Base-by-base conservation (phyloP, 2,329 filamentous ascomycete species). In the Rutstroemia sp. region DNA sequence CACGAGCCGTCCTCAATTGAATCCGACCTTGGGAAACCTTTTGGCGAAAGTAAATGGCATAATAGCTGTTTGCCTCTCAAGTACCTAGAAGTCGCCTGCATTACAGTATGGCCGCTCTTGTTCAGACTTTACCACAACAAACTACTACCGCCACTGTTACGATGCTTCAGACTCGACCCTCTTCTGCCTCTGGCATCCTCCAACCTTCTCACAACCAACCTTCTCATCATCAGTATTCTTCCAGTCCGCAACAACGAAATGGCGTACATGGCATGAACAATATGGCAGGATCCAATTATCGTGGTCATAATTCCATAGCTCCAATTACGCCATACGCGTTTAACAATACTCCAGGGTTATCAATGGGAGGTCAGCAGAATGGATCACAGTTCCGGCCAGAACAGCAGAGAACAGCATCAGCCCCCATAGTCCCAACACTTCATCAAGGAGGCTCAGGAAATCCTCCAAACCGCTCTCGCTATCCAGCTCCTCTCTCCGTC, bases 81-180 rank as follows among this genome's bases (percentile, higher is more conserved):
- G 63, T 64, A 54, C 49, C 47, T 50, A 19, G 50, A 55, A 40
- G 45, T 39, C 52, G 46, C 47, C 49, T 55, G 42, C 51, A 58
- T 56, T 69, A 69, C 78, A 86, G 71, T 72, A 92, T 94, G 89
- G 88, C 88, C 77, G 87, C 88, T 73, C 79, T 92, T 77, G 86
- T 92, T 69, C 89, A 92, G 75, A 83, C 86, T 60, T 88, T 88
- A 70, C 82, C 88, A 67, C 86, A 89, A 75, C 86, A 89, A 73
- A 83, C 84, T 68, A 78, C 79, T 72, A 84, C 87, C 64, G 79
- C 84, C 67, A 84, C 87, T 64, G 79, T 84, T 67, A 85, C 85
- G 62, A 87, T 91, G 80, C 83, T 92, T 67, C 87, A 90, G 72
- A 81, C 85, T 65, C 82, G 86, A 70, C 82, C 86, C 60, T 78